These are phyloP conservation scores for Echites panduratus DNA, from an alignment of 257 asterid genomes.

Conservation along the genomic window DNA sequence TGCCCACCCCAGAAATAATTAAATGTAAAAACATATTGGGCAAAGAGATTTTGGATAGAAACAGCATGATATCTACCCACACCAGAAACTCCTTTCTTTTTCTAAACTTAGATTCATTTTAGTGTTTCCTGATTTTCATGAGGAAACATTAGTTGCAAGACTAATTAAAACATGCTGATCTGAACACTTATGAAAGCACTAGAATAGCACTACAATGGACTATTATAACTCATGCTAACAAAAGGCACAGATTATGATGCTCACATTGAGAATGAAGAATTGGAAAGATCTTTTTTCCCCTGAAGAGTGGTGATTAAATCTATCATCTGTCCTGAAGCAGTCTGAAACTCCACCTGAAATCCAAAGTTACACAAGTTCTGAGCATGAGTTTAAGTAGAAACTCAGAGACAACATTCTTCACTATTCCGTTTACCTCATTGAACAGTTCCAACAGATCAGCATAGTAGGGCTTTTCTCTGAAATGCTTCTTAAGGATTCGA, in stretches of 20 bases:
- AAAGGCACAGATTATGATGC: slow-evolving; percentile 18
- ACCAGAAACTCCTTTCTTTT: too few relatives aligned
- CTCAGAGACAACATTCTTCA: not conserved
- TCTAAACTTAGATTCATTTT: too few relatives aligned
- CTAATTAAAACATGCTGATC: too few relatives aligned
- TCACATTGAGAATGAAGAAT: slow-evolving; percentile 81
- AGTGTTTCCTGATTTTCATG: too few relatives aligned
- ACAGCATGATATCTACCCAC: too few relatives aligned
- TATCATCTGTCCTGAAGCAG: slow-evolving; percentile 97
- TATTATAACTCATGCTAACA: not conserved
- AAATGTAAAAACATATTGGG: too few relatives aligned
- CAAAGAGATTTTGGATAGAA: too few relatives aligned
- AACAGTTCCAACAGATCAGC: slow-evolving; percentile 85
- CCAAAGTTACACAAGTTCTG: not conserved
- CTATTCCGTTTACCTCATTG: slow-evolving; percentile 60
- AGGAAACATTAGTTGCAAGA: too few relatives aligned
- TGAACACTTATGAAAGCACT: too few relatives aligned
- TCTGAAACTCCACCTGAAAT: slow-evolving; percentile 37
- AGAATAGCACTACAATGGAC: too few relatives aligned
- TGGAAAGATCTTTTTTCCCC: slow-evolving; percentile 87
- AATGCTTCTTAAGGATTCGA: slow-evolving; percentile 90
- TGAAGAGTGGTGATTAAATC: slow-evolving; percentile 83
- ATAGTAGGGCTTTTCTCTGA: slow-evolving; percentile 74
- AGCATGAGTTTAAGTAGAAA: not conserved
- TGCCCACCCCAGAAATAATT: too few relatives aligned